Base-by-base conservation (phyloP, 495 filamentous ascomycete genomes). In the Penicillium turbatum region DNA sequence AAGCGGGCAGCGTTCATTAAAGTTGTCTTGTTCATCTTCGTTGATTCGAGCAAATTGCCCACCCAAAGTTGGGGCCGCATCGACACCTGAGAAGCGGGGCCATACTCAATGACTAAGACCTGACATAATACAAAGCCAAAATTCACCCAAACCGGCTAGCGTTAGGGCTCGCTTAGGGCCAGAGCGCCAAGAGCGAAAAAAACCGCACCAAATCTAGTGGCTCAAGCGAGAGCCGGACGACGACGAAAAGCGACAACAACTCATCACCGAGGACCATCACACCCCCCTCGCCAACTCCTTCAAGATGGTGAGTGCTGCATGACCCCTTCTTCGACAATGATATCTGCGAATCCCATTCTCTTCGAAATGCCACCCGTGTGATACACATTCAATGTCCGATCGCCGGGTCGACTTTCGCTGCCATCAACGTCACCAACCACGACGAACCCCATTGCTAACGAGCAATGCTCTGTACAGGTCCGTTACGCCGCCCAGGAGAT, bases 401-500 rank as follows among this genome's bases (percentile, higher is more conserved):
- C 35, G 32, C 32, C 21, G 32, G 46, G 21, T 49, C 53, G 29
- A 41, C 52, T 26, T 39, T 42, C 30, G 50, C 44, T 56, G 53
- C 48, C 40, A 35, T 32, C 42, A 30, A 48, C 37, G 40, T 19
- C 41, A 32, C 30, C 48, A 36, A 56, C 49, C 26, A 48, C 36
- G 17, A 48, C 45, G 19, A 48, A 17, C 11, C 45, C 45, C 58
- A 61, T 61, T 68, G 61, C 71, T 68, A 62, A 66, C 65, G 57
- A 51, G 56, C 60, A 39, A 46, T 63, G 50, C 51, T 63, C 42
- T 60, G 35, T 61, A 64, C 67, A 96, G 93, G 93, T 97, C 81
- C 92, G 93, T 78, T 97, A 98, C 91, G 90, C 91, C 79, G 89
- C 88, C 67, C 89, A 86, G 68, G 81, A 89, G 70, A 91, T 95